Conservation (phyloP, 805 yeast genomes). For the Teunomyces pallodes region DNA sequence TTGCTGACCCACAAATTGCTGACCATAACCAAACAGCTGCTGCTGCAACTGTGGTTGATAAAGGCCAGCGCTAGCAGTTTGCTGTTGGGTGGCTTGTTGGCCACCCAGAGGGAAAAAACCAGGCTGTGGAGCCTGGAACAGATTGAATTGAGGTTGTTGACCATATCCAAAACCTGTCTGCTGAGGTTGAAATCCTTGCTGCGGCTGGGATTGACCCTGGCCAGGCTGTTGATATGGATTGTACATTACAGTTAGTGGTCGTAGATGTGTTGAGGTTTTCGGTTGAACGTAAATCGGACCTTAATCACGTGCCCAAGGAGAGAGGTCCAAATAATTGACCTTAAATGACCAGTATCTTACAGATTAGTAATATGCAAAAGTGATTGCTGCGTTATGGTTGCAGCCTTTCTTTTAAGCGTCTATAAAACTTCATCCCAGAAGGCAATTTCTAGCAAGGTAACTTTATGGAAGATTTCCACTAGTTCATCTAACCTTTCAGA, state of each 20-base stretch:
- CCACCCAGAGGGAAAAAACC: background rate
- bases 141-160: slow-evolving; percentile 9
- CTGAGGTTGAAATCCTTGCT: slow-evolving; percentile 24
- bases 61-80: background rate
- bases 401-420: background rate
- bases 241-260: slow-evolving; percentile 25
- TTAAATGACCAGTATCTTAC: background rate
- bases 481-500: slow-evolving; percentile 48
- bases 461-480: slow-evolving; percentile 57
- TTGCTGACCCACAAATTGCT: slow-evolving; percentile 9
- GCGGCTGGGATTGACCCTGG: slow-evolving; percentile 18
- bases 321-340: background rate
- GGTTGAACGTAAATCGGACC: background rate
- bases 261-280: slow-evolving; percentile 1
- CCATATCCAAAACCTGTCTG: slow-evolving; percentile 23
- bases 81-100: slow-evolving; percentile 8
- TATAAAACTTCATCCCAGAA: slow-evolving; percentile 60
- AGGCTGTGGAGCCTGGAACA: slow-evolving; percentile 2
- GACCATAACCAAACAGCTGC: slow-evolving; percentile 45
- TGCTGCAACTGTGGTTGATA: slow-evolving; percentile 22
- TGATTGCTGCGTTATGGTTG: background rate
- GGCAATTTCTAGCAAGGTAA: slow-evolving; percentile 56
- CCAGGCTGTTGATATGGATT: slow-evolving; percentile 35
- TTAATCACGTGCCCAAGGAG: background rate
- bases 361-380: background rate